Base-by-base conservation (phyloP, 1,284 basidiomycete species). In the Boletellus dicymbophilus region DNA sequence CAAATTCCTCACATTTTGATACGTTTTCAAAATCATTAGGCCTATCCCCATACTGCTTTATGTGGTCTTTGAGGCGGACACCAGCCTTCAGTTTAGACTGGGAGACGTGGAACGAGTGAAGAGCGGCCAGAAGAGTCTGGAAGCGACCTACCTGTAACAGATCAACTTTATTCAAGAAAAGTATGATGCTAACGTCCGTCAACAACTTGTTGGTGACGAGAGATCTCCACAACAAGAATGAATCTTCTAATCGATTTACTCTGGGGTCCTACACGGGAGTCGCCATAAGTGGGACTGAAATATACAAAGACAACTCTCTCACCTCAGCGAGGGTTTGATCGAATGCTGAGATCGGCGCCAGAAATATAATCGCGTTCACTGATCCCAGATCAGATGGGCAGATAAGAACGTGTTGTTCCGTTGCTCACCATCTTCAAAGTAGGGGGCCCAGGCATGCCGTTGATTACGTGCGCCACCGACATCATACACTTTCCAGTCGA, bases 291-390 rank as follows among this genome's bases (percentile, higher is more conserved):
- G 9, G 26, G 26, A 30, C 28, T 15, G 43, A n/a, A 31, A 36
- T 18, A 16, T 18, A n/a, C 4, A 15, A 18, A 21, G 20, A 22
- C 7, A 34, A 23, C 26, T 37, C 36, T 31, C 18, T 64, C 48
- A 87, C 87, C 77, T 91, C 89, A 15, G 79, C 73, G 46, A 91
- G 76, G 37, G 87, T 80, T 71, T 91, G 88, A 71, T 91, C 89
- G 59, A 91, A 92, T 22, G 84, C 86, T 37, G 88, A 90, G 52
- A 91, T 89, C 23, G 89, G 88, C 34, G 86, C 88, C 49, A 91
- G 77, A 70, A 91, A 92, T 52, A 92, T 91, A 61, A 92, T 88
- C 36, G 87, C 87, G 62, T 89, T 86, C 30, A 89, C 88, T 90
- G 60, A 42, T 55, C 23, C n/a, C 15, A 46, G 25, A 22, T 47